phyloP scores from a whole-genome alignment of 2,329 filamentous ascomycete genomes.

The Pseudogymnoascus sp. region DNA sequence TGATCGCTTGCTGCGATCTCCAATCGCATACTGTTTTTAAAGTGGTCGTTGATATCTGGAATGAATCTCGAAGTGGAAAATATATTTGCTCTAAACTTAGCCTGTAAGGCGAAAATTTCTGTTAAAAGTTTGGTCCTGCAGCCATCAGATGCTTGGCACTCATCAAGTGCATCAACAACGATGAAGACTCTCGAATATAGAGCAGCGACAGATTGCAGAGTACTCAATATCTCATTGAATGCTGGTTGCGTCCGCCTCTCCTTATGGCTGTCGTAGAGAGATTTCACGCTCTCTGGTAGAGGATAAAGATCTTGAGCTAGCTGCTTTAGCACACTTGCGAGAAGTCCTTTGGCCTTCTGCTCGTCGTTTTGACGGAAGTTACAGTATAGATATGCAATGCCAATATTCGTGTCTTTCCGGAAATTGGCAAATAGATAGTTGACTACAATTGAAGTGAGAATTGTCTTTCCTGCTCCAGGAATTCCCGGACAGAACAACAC shows the following conservation, averaged over 20 bases:
- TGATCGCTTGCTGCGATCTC: slow-evolving; percentile 29
- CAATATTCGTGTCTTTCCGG: slow-evolving; percentile 12
- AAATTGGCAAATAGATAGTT: not conserved
- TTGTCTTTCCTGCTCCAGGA: slow-evolving; percentile 11
- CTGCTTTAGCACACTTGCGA: slow-evolving; percentile 30
- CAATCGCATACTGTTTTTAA: slow-evolving; percentile 12
- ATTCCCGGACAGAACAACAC: not conserved
- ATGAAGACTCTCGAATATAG: slow-evolving; percentile 17
- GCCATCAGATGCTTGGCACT: slow-evolving; percentile 10
- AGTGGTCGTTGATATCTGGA: slow-evolving; percentile 18
- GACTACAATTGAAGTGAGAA: slow-evolving; percentile 12
- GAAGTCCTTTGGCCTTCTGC: slow-evolving; percentile 21
- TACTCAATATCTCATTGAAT: slow-evolving; percentile 18
- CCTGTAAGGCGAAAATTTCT: slow-evolving; percentile 15
- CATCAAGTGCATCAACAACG: slow-evolving; percentile 11
- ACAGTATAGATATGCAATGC: slow-evolving; percentile 23
- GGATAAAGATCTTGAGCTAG: slow-evolving; percentile 16
- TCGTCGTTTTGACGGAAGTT: slow-evolving; percentile 14
- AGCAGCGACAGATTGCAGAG: slow-evolving; percentile 18
- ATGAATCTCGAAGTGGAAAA: slow-evolving; percentile 23
- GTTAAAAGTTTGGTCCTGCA: slow-evolving; percentile 8
- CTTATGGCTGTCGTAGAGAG: slow-evolving; percentile 22
- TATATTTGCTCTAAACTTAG: slow-evolving; percentile 15
- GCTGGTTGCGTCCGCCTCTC: slow-evolving; percentile 19
- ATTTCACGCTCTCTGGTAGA: slow-evolving; percentile 17